A percentile compares a stretch with the other conserved stretches of the same genome.
phyloP scores from a whole-genome alignment of 805 yeast species.

The Kodamaea jinghongensis region DNA sequence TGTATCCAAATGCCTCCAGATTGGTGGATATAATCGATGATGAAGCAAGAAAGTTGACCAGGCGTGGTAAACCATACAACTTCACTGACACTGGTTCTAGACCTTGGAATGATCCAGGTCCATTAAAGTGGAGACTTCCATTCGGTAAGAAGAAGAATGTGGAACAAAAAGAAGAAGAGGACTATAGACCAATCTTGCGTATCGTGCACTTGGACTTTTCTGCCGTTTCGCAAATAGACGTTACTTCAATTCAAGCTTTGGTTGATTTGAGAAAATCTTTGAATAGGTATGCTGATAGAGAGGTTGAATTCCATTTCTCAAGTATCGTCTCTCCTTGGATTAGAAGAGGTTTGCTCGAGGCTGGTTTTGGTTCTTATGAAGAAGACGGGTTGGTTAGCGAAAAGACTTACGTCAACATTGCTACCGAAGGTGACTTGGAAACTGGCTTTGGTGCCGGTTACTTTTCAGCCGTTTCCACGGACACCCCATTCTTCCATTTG shows the following conservation, averaged over 20 bases:
- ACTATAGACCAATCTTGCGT: constrained; percentile 64
- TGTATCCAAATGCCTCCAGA: constrained; percentile 75
- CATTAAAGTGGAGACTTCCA: constrained; percentile 38
- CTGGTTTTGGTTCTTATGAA: constrained; percentile 70
- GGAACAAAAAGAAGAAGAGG: constrained; percentile 16
- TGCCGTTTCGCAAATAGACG: constrained; percentile 70
- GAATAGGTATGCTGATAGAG: constrained; percentile 71
- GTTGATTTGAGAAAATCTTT: constrained; percentile 73
- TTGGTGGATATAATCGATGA: constrained; percentile 70
- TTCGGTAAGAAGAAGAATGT: constrained; percentile 21
- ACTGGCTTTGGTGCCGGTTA: constrained; percentile 29
- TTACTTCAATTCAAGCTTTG: constrained; percentile 75
- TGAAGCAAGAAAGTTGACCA: constrained; percentile 59
- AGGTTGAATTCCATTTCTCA: constrained; percentile 85
- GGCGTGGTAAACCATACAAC: constrained; percentile 52
- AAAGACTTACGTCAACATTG: constrained; percentile 40
- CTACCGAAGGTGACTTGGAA: constrained; percentile 33
- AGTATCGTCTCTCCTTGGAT: constrained; percentile 88
- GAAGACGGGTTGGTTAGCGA: constrained; percentile 40
- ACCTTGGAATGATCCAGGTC: constrained; percentile 93
- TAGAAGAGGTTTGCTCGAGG: constrained; percentile 66
- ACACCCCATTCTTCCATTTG: constrained; percentile 74
- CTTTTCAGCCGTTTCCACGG: constrained; percentile 58
- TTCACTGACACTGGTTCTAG: constrained; percentile 50
- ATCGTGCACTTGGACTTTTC: constrained; percentile 81